These are phyloP conservation scores for Kokia cookei DNA, from an alignment of 441 rosid genomes.

Conservation along the genomic window DNA sequence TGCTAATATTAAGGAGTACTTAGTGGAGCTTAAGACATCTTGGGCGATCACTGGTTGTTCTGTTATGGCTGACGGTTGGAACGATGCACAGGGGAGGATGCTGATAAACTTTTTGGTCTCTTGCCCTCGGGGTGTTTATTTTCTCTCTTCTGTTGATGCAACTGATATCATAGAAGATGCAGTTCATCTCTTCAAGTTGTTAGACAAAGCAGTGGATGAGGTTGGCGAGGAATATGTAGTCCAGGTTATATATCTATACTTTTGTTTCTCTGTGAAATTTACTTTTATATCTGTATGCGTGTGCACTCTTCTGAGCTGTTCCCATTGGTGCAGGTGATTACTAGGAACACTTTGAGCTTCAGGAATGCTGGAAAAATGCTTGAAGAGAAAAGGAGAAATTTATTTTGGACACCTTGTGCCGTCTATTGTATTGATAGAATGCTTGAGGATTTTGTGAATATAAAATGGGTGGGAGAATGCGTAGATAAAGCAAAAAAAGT, in stretches of 20 bases:
- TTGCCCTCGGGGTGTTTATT: slow-evolving; percentile 71
- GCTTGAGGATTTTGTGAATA: slow-evolving; percentile 70
- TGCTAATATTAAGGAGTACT: slow-evolving; percentile 44
- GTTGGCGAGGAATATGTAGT: slow-evolving; percentile 89
- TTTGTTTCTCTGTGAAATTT: background rate
- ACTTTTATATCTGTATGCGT: background rate
- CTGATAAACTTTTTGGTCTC: slow-evolving; percentile 70
- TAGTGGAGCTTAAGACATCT: slow-evolving; percentile 61
- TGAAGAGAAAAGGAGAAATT: slow-evolving; percentile 77
- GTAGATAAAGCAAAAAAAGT: slow-evolving; percentile 64
- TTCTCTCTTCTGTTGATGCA: slow-evolving; percentile 77
- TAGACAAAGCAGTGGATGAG: slow-evolving; percentile 88
- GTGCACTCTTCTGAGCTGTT: slow-evolving; percentile 10
- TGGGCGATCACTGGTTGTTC: slow-evolving; percentile 85
- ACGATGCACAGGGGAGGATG: slow-evolving; percentile 57
- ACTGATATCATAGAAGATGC: slow-evolving; percentile 67
- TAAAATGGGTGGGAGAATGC: slow-evolving; percentile 73
- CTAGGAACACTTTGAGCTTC: slow-evolving; percentile 54
- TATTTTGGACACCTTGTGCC: slow-evolving; percentile 96
- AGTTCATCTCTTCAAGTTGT: slow-evolving; percentile 48
- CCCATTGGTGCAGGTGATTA: slow-evolving; percentile 46
- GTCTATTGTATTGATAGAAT: slow-evolving; percentile 60
- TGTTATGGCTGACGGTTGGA: slow-evolving; percentile 85
- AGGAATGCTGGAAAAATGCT: slow-evolving; percentile 86
- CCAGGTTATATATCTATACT: slow-evolving; percentile 40